Evolutionary conservation across 2,329 filamentous ascomycete genomes (phyloP), one percentile per base, ranked within the genome.

Genomic region (Monilinia aucupariae): DNA sequence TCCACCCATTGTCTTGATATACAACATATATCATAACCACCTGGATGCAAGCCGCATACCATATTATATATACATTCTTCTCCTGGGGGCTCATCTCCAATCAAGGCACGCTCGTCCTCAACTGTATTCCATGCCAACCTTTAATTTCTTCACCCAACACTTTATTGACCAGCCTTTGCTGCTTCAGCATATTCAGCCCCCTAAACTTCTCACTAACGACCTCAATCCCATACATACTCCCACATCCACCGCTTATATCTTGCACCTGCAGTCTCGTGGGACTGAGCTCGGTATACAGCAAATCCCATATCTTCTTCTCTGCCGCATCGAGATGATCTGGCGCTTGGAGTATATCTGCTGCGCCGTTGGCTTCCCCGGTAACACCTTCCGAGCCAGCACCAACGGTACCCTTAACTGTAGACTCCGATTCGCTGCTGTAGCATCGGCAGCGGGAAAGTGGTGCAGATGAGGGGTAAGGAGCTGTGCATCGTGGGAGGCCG

Each of bases 161-260:
- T 25, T 84, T 78, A 72, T 93, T 93, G 58, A 96, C 90, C 77
- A 93, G 80, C 65, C 89, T 81, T 76, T 94, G 90, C 78, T 94
- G 90, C 80, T 90, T 90, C 65, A 96, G 82, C 74, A 92, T 85
- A 56, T 80, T 82, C 69, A 85, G 75, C 53, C 90, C 91, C 61
- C 81, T 80, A 76, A 96, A 96, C 70, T 80, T 82, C 53, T 85
- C 80, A 9, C 88, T 90, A 54, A 85, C 82, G 67, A 94, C 86
- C 71, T 92, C 87, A 68, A 96, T 88, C 62, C 86, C 88, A 77
- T 94, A 94, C 91, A 94, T 94, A 72, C 86, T 90, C 12, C 90
- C 90, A 76, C 90, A 96, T 37, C 90, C 90, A 64, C 91, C 90
- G 30, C 87, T 91, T 59, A 94, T 85, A 76, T 96, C 90, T 74